Evolutionary conservation across 352 stramenopile genomes (phyloP).

Genomic region (Blastocystis sp.): DNA sequence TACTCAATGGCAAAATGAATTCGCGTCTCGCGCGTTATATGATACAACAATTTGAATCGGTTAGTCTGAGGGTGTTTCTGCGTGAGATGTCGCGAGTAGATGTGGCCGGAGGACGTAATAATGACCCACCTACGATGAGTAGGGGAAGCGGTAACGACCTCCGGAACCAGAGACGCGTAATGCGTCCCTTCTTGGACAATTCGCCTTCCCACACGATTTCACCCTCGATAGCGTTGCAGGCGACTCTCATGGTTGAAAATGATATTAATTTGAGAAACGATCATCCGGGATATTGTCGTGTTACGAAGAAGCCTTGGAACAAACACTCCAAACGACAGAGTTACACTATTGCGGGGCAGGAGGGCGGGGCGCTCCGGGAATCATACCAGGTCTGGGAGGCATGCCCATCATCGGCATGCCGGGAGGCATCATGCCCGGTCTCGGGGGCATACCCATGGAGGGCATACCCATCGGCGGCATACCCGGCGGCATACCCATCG

Average conservation of each 20-base stretch:
- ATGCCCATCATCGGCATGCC: slow-evolving; percentile 78
- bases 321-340: slow-evolving; percentile 66
- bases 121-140: slow-evolving; percentile 13
- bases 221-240: slow-evolving; percentile 49
- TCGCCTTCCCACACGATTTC: slow-evolving; percentile 43
- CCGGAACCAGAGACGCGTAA: slow-evolving; percentile 56
- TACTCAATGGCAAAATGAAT: slow-evolving; percentile 42
- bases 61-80: neutral
- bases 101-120: neutral
- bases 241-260: slow-evolving; percentile 40
- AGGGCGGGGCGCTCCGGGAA: slow-evolving; percentile 73
- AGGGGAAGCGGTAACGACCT: neutral
- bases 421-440: slow-evolving; percentile 74
- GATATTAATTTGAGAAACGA: slow-evolving; percentile 51
- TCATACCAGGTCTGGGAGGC: slow-evolving; percentile 76
- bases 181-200: slow-evolving; percentile 35
- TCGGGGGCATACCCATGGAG: slow-evolving; percentile 74
- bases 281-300: slow-evolving; percentile 56
- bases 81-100: slow-evolving; percentile 24
- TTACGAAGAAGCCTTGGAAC: slow-evolving; percentile 36
- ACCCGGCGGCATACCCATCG: slow-evolving; percentile 45
- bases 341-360: slow-evolving; percentile 16
- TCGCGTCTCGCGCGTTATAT: slow-evolving; percentile 18
- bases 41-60: slow-evolving; percentile 21
- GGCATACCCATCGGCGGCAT: slow-evolving; percentile 46